These are phyloP conservation scores for Ganoderma boninense DNA, from an alignment of 1,284 basidiomycete species.

Conservation along the genomic window DNA sequence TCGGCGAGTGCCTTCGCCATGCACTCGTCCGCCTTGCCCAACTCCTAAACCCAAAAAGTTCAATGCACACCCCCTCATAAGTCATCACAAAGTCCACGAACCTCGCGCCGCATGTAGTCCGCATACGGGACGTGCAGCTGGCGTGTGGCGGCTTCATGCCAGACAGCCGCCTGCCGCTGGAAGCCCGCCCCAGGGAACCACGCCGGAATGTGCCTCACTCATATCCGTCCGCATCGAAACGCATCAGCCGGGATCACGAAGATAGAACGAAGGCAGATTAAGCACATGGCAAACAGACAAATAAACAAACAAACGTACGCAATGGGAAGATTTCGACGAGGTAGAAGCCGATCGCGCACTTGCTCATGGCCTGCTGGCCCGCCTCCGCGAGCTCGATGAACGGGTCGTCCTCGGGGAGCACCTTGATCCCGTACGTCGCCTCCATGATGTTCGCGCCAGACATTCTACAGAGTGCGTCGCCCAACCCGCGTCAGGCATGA, in stretches of 20 bases:
- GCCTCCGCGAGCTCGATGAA: conserved; percentile 38
- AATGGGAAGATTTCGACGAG: conserved; percentile 36
- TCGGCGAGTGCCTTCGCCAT: conserved; percentile 20
- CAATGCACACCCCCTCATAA: no score
- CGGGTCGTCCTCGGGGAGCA: conserved; percentile 35
- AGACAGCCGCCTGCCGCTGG: conserved; percentile 38
- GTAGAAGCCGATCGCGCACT: conserved; percentile 23
- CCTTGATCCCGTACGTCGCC: conserved; percentile 38
- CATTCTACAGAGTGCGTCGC: no score
- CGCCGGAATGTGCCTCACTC: conserved; percentile 44
- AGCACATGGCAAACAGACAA: not conserved
- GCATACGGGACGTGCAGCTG: conserved; percentile 38
- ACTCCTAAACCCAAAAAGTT: not conserved
- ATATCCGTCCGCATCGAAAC: not conserved
- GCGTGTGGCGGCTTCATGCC: conserved; percentile 27
- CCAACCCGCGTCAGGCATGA: no score
- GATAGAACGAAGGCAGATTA: not conserved
- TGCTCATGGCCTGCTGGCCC: conserved; percentile 29
- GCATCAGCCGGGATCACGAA: not conserved
- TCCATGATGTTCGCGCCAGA: conserved; percentile 36
- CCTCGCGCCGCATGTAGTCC: conserved; percentile 21
- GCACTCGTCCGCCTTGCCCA: conserved; percentile 10
- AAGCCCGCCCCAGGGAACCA: conserved; percentile 50
- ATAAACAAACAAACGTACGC: conserved; percentile 21
- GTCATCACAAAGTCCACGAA: not conserved